These are phyloP conservation scores for Eragrostis curvula DNA, from an alignment of 176 grass and related monocot species.

Conservation along the genomic window DNA sequence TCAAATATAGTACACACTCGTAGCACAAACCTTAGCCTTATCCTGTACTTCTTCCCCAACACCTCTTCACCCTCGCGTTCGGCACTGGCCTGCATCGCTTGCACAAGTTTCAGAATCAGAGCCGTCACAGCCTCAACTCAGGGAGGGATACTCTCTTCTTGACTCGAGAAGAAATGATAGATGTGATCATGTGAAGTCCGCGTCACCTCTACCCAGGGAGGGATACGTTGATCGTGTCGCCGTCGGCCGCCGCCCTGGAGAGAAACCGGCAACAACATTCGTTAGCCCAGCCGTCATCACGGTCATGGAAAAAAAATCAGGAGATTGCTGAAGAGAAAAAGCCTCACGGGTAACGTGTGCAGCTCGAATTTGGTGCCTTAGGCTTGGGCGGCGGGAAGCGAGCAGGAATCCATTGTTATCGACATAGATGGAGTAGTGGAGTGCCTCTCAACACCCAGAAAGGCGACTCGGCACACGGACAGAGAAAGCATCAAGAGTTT, in stretches of 20 bases:
- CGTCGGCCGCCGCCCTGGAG: slow-evolving; percentile 77
- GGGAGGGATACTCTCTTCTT: no score
- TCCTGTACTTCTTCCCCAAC: slow-evolving; percentile 86
- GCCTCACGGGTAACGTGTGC: slow-evolving; percentile 84
- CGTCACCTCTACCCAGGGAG: slow-evolving; percentile 85
- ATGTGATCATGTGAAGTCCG: neutral
- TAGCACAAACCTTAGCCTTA: slow-evolving; percentile 72
- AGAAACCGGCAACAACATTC: neutral
- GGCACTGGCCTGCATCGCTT: slow-evolving; percentile 55
- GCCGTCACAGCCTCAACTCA: no score
- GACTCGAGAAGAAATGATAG: no score
- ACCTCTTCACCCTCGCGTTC: slow-evolving; percentile 62
- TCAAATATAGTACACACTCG: neutral
- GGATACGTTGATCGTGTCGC: slow-evolving; percentile 91
- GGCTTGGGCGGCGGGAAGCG: slow-evolving; percentile 46
- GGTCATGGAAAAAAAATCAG: neutral
- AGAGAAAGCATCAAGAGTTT: no score
- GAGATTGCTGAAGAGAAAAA: neutral
- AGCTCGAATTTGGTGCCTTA: slow-evolving; percentile 80
- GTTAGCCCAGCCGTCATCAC: neutral
- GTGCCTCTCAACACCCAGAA: no score
- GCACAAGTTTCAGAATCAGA: neutral
- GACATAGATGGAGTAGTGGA: neutral
- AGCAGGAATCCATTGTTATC: neutral
- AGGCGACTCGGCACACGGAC: no score